Evolutionary conservation across 306 rosid species (phyloP).

Genomic region (Macrotyloma uniflorum): DNA sequence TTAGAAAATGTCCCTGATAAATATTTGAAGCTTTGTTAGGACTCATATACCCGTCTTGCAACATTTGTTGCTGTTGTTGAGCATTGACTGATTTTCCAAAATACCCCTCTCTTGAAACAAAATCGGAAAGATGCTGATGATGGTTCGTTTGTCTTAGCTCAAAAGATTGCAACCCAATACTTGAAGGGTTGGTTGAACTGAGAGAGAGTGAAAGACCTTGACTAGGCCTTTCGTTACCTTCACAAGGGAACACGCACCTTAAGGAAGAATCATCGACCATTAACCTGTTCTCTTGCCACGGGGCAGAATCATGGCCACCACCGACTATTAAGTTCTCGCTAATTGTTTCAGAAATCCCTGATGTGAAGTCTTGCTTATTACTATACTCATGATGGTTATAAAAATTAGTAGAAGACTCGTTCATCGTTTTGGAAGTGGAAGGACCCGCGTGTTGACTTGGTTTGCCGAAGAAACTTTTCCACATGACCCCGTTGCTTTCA

Average conservation of each 20-base stretch:
- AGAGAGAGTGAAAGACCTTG: slow-evolving; percentile 95
- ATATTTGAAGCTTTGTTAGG: slow-evolving; percentile 26
- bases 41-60: slow-evolving; percentile 38
- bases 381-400: slow-evolving; percentile 42
- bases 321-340: slow-evolving; percentile 51
- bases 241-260: slow-evolving; percentile 80
- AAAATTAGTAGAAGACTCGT: slow-evolving; percentile 41
- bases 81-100: slow-evolving; percentile 25
- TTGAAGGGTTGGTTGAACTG: slow-evolving; percentile 67
- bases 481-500: slow-evolving; percentile 35
- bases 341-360: slow-evolving; percentile 58
- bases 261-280: slow-evolving; percentile 75
- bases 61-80: slow-evolving; percentile 36
- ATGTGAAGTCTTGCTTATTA: slow-evolving; percentile 48
- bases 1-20: slow-evolving; percentile 50
- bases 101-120: slow-evolving; percentile 31
- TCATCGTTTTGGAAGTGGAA: slow-evolving; percentile 51
- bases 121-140: slow-evolving; percentile 41
- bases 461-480: slow-evolving; percentile 50
- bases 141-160: slow-evolving; percentile 59
- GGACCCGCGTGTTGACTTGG: slow-evolving; percentile 45
- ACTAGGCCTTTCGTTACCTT: slow-evolving; percentile 86
- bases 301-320: slow-evolving; percentile 47
- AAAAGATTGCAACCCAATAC: slow-evolving; percentile 70
- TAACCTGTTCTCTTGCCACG: slow-evolving; percentile 58